Percentiles rank a stretch among this genome's conserved stretches.
These are phyloP conservation scores for Calonectria naviculata DNA, from an alignment of 2,329 filamentous ascomycete genomes.

Conservation along the genomic window DNA sequence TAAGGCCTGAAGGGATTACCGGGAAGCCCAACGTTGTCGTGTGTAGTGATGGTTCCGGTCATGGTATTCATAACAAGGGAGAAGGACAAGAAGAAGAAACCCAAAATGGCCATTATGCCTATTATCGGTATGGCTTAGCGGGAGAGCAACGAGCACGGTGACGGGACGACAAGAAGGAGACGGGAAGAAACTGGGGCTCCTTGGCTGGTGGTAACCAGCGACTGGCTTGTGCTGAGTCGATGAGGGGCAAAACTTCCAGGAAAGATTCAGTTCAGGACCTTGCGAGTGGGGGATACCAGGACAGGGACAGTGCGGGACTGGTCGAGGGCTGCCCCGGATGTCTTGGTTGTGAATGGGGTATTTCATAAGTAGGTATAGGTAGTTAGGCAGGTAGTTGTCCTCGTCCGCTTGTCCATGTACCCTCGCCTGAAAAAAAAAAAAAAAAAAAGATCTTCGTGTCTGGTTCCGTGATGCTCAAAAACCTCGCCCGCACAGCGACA, in stretches of 20 bases:
- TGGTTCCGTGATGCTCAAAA: background rate
- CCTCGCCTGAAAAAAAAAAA: too few relatives aligned
- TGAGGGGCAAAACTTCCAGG: background rate
- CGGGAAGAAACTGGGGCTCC: slow-evolving; percentile 31
- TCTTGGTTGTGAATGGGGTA: background rate
- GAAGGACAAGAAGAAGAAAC: background rate
- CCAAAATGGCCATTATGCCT: background rate
- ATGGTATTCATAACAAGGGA: background rate
- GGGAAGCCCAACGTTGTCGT: background rate
- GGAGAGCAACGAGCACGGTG: slow-evolving; percentile 32
- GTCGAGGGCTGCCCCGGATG: background rate
- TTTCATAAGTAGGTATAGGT: background rate
- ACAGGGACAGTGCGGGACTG: slow-evolving; percentile 14
- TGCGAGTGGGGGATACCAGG: slow-evolving; percentile 8
- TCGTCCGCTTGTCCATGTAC: background rate
- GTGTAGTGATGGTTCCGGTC: background rate
- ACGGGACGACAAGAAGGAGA: slow-evolving; percentile 36
- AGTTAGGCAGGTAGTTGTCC: too few relatives aligned
- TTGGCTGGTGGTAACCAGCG: slow-evolving; percentile 16
- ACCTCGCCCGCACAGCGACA: slow-evolving; percentile 8
- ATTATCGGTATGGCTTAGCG: slow-evolving; percentile 14
- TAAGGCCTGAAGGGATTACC: background rate
- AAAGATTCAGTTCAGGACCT: slow-evolving; percentile 10
- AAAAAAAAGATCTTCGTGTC: background rate
- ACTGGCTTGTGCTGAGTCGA: slow-evolving; percentile 17